Evolutionary conservation across 257 asterid species (phyloP).

Genomic region (Buddleja alternifolia): DNA sequence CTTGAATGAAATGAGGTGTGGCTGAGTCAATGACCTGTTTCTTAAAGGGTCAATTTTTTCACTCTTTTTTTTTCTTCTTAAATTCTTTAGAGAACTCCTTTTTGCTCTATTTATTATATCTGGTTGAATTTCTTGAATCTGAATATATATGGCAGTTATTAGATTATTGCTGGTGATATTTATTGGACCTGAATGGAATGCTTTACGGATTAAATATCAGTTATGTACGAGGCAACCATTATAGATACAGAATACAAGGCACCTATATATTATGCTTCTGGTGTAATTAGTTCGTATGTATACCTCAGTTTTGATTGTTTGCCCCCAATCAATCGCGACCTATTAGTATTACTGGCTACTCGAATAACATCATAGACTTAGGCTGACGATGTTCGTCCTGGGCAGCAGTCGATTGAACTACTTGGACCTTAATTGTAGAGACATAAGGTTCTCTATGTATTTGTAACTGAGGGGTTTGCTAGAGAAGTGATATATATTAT

Average conservation of each 20-base stretch:
- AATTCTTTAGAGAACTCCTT: too few relatives aligned
- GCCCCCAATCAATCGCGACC: too few relatives aligned
- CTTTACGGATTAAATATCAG: not conserved
- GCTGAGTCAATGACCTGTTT: constrained; percentile 12
- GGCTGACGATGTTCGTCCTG: not conserved
- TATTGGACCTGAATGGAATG: not conserved
- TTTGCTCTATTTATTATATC: not conserved
- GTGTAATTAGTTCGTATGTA: not conserved
- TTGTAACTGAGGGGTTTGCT: not conserved
- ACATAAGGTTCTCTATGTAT: not conserved
- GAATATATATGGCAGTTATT: too few relatives aligned
- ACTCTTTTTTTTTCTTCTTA: not conserved
- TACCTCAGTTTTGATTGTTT: not conserved
- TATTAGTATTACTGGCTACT: too few relatives aligned
- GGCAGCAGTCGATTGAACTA: not conserved
- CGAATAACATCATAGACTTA: not conserved
- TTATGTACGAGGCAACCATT: not conserved
- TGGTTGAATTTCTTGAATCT: not conserved
- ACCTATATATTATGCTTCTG: not conserved
- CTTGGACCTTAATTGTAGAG: not conserved
- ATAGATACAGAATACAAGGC: not conserved
- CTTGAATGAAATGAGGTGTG: constrained; percentile 12
- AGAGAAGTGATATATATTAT: too few relatives aligned
- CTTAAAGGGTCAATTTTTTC: not conserved
- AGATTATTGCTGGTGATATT: too few relatives aligned